Conservation (phyloP, 2,329 filamentous ascomycete species). For the Penicillium griseofulvum region DNA sequence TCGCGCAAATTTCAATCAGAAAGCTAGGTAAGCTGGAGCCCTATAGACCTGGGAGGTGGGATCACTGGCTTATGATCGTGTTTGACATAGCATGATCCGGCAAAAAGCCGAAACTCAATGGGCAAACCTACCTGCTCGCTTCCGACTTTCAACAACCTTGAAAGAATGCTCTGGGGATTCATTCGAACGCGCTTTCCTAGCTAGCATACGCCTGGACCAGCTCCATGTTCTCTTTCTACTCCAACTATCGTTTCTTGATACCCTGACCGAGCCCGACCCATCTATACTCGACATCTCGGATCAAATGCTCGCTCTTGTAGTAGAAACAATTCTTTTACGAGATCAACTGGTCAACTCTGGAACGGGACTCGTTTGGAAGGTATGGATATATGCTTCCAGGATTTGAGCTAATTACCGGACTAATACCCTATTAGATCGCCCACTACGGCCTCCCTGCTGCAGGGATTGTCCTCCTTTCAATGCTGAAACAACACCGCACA, state of each 20-base stretch:
- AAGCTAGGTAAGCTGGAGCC: conserved; percentile 11
- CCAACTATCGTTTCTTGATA: conserved; percentile 20
- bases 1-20: conserved; percentile 15
- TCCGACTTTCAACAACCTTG: conserved; percentile 19
- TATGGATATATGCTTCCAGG: neutral
- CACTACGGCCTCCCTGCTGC: conserved; percentile 31
- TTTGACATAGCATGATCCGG: conserved; percentile 19
- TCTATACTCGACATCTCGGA: conserved; percentile 26
- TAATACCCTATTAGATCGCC: conserved; percentile 17
- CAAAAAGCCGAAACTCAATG: conserved; percentile 22
- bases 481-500: conserved; percentile 22
- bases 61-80: conserved; percentile 1
- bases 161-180: conserved; percentile 20
- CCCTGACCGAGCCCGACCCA: conserved; percentile 23
- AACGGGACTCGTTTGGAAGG: conserved; percentile 29
- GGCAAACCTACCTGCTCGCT: conserved; percentile 20
- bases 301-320: conserved; percentile 27
- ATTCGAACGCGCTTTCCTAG: conserved; percentile 29
- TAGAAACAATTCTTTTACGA: conserved; percentile 26
- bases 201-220: conserved; percentile 25
- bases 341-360: conserved; percentile 29
- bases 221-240: conserved; percentile 28
- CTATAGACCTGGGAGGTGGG: neutral
- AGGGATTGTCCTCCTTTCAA: conserved; percentile 29
- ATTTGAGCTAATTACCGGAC: neutral